Evolutionary conservation across 805 yeast species (phyloP), one percentile per base, ranked within the genome.

Genomic region (Sugiyamaella lignohabitans): DNA sequence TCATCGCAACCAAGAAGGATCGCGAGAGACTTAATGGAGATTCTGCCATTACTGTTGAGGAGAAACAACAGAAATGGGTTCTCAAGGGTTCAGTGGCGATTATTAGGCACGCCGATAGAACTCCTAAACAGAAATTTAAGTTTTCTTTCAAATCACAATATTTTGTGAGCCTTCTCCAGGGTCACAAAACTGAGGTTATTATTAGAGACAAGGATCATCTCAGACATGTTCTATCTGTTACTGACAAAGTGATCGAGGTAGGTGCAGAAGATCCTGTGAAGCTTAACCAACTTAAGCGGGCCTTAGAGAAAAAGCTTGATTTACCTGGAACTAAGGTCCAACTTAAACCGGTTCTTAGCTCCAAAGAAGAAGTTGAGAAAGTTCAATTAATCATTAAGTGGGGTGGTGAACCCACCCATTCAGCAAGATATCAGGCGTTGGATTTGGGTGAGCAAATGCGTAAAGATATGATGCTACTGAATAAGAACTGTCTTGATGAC

Each of bases 321-420:
- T 82, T 93, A 56, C 97, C 98, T 1, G 99, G 99, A 6, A 93
- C 99, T 0, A 93, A 93, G 62, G 84, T 93, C 51, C 99, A 93
- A 68, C 69, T 93, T 58, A 93, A 93, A 63, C 99, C 99, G 0
- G 81, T 91, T 2, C 29, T 38, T 20, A 19, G 11, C 8, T 5
- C 14, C 27, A n/a, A 38, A 10, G 62, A 57, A 10, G 80, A 82
- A 29, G 93, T 93, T 18, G 97, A 91, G 54, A 93, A 93, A 62
- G 97, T 91, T 20, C 98, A 93, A 65, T 81, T 93, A 53, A 94
- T 93, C 52, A 72, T 93, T 58, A 93, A 93, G 64, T 93, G 98
- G 98, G 98, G 98, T 58, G 99, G 99, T 53, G 99, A 93, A 65
- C 97, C 98, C 4, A 93, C 99, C 1, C 99, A 93, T 64, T 88